These are phyloP conservation scores for Colletotrichum neosansevieriae DNA, from an alignment of 2,329 filamentous ascomycete genomes.

Conservation along the genomic window DNA sequence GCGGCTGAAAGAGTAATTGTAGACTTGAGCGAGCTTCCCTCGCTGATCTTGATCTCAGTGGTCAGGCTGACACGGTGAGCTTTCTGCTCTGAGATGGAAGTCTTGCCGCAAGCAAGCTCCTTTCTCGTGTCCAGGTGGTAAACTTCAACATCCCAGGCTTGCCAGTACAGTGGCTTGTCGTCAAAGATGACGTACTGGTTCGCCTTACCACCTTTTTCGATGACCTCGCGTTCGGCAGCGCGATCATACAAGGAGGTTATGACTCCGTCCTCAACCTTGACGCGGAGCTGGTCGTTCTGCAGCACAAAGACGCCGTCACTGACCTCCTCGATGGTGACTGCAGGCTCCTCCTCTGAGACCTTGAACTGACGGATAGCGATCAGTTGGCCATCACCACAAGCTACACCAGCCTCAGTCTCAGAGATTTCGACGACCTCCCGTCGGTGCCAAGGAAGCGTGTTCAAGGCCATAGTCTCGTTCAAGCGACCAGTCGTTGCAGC, in stretches of 20 bases:
- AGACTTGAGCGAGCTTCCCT: constrained; percentile 86
- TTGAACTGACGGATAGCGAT: constrained; percentile 65
- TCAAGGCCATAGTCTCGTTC: constrained; percentile 74
- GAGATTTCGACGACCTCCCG: constrained; percentile 78
- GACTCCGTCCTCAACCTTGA: constrained; percentile 78
- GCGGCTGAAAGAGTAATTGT: constrained; percentile 83
- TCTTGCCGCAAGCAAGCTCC: constrained; percentile 77
- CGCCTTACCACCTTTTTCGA: constrained; percentile 79
- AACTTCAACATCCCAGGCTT: constrained; percentile 98
- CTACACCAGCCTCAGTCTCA: constrained; percentile 63
- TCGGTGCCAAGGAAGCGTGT: constrained; percentile 89
- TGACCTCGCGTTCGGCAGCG: constrained; percentile 78
- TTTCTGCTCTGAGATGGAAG: constrained; percentile 77
- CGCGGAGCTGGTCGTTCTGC: constrained; percentile 79
- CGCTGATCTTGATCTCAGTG: constrained; percentile 88
- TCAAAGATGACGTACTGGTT: constrained; percentile 96
- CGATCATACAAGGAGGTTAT: constrained; percentile 90
- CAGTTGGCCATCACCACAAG: constrained; percentile 67
- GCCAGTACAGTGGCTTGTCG: constrained; percentile 97
- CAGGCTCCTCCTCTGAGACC: constrained; percentile 55
- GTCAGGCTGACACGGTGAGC: constrained; percentile 83
- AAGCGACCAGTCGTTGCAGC: constrained; percentile 54
- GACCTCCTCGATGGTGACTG: constrained; percentile 65
- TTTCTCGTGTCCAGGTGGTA: constrained; percentile 90
- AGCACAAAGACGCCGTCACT: constrained; percentile 78